Base-by-base conservation (phyloP, 2,329 filamentous ascomycete species). In the Cercospora janseana region DNA sequence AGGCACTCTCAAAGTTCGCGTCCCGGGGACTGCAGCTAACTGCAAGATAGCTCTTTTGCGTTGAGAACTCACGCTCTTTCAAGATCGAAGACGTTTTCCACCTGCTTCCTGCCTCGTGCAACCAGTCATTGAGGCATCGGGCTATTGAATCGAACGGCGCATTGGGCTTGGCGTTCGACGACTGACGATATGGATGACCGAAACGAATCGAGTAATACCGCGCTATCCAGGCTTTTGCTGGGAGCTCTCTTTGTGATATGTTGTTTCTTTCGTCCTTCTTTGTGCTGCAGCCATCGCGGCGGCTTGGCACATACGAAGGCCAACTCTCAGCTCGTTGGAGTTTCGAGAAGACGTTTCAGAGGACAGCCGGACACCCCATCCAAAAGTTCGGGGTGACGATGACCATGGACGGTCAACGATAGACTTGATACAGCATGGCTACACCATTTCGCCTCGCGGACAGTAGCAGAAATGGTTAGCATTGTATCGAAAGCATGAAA, bases 141-240 rank as follows among this genome's bases (percentile, higher is more conserved):
- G 55, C 13, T 50, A 32, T 55, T 55, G 48, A 42, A 52, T 52
- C 41, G 35, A 40, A 45, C 27, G 52, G 52, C 49, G 56, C 42
- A 53, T 49, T 48, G 47, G 54, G 54, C 23, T 37, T 52, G 56
- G 49, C 32, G 48, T 55, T 52, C 48, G 38, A 59, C 54, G 56
- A 59, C 46, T 54, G 50, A 59, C 47, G 56, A 59, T 51, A 45
- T 49, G 54, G 44, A 59, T 46, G 56, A 59, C 55, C 55, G 13
- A 59, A 51, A 58, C 51, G 57, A 59, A 52, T 15, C 50, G 47
- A 52, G 37, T 55, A 55, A 54, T 57, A 49, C 42, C 47, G 49
- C 53, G 44, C 45, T 57, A 50, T 51, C 50, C 43, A 43, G 43
- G 41, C 43, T 41, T 35, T 34, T 46, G 29, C 45, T 46, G 38